Conservation (phyloP, 2,329 filamentous ascomycete genomes). For the Aspergillus unguis region DNA sequence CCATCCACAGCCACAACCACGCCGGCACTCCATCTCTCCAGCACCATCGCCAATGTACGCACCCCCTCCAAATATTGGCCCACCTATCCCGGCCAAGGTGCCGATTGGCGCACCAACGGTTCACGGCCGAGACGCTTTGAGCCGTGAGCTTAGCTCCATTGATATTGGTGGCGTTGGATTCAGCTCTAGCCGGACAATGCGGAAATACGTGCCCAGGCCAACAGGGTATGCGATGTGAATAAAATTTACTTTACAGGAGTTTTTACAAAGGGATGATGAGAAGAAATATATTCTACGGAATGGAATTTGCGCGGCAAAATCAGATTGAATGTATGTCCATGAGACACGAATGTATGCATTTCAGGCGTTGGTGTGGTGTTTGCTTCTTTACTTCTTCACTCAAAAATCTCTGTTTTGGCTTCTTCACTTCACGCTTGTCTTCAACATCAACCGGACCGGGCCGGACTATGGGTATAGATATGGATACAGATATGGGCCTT, state of each 20-base stretch:
- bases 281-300: neutral
- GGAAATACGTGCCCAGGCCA: conserved; percentile 31
- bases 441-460: too few species aligned
- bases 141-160: conserved; percentile 55
- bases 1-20: conserved; percentile 19
- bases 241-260: neutral
- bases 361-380: neutral
- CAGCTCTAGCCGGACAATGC: conserved; percentile 27
- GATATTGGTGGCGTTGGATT: conserved; percentile 44
- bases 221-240: conserved; percentile 29
- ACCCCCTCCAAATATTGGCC: conserved; percentile 24
- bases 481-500: neutral
- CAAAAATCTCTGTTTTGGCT: neutral
- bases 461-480: too few species aligned
- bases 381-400: neutral
- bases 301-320: neutral
- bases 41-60: conserved; percentile 35
- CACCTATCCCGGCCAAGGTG: conserved; percentile 44
- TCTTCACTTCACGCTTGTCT: conserved; percentile 1
- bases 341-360: conserved; percentile 3
- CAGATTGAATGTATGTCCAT: conserved; percentile 1
- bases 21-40: conserved; percentile 31
- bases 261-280: neutral
- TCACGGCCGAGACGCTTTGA: conserved; percentile 49
- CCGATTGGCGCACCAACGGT: conserved; percentile 32